These are phyloP conservation scores for Lactarius vividus DNA, from an alignment of 768 basidiomycete genomes.

Conservation along the genomic window DNA sequence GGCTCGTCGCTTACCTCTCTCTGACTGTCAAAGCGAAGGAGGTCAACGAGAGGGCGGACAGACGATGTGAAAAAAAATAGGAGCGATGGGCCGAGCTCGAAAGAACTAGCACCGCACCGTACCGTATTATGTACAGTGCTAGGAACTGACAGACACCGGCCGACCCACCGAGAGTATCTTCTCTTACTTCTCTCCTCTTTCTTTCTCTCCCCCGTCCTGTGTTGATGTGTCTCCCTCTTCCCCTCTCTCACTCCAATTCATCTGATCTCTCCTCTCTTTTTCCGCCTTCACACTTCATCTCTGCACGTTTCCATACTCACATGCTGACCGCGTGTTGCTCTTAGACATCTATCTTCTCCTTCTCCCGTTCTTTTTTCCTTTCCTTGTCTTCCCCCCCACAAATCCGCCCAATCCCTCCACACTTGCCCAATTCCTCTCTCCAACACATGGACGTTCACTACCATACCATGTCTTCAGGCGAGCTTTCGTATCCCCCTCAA, in stretches of 20 bases:
- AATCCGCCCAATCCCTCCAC: slow-evolving; percentile 14
- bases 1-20: slow-evolving; percentile 12
- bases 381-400: slow-evolving; percentile 13
- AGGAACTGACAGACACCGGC: slow-evolving; percentile 7
- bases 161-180: background rate
- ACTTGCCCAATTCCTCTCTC: slow-evolving; percentile 9
- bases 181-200: background rate
- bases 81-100: background rate
- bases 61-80: slow-evolving; percentile 8
- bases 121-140: slow-evolving; percentile 20
- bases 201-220: slow-evolving; percentile 4
- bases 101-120: background rate
- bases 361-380: slow-evolving; percentile 9
- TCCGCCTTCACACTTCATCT: slow-evolving; percentile 22
- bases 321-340: slow-evolving; percentile 24
- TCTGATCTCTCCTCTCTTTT: slow-evolving; percentile 26
- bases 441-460: slow-evolving; percentile 33
- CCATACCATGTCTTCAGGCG: slow-evolving; percentile 32
- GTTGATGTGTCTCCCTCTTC: slow-evolving; percentile 17
- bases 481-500: slow-evolving; percentile 35
- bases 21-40: background rate
- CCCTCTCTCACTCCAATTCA: slow-evolving; percentile 13
- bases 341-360: slow-evolving; percentile 20
- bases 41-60: background rate
- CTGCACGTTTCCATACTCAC: slow-evolving; percentile 24